phyloP scores from a whole-genome alignment of 306 rosid species.

The Gastrolobium villosum region DNA sequence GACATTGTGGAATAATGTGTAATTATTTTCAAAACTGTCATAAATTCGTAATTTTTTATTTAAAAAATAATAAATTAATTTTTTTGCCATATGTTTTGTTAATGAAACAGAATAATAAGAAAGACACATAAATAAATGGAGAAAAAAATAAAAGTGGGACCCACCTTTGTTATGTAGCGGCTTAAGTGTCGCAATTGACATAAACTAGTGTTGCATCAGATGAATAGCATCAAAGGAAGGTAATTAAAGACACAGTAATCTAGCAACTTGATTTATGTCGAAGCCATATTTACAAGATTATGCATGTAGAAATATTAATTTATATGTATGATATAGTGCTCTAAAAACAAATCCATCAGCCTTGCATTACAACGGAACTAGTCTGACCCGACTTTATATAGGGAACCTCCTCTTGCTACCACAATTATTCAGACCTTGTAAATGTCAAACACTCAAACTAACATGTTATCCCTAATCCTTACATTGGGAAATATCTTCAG shows the following conservation, averaged over 20 bases:
- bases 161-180: too few species aligned
- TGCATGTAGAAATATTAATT: background rate
- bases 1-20: too few species aligned
- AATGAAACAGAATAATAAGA: too few species aligned
- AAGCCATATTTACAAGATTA: slow-evolving; percentile 31
- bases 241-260: background rate
- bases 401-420: background rate
- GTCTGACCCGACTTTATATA: background rate
- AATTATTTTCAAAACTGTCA: too few species aligned
- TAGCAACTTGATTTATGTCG: slow-evolving; percentile 24
- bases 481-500: too few species aligned
- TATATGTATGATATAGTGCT: slow-evolving; percentile 15
- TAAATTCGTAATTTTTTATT: too few species aligned
- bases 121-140: too few species aligned
- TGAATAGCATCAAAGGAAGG: slow-evolving; percentile 31
- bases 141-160: too few species aligned
- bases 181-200: too few species aligned
- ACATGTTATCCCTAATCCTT: background rate
- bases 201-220: background rate
- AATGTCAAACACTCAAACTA: background rate
- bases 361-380: background rate
- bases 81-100: too few species aligned
- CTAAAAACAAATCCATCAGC: slow-evolving; percentile 37
- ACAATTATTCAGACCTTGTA: slow-evolving; percentile 15
- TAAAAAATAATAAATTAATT: too few species aligned